Base-by-base conservation (phyloP, 2,329 filamentous ascomycete species). In the Alternaria sp. region DNA sequence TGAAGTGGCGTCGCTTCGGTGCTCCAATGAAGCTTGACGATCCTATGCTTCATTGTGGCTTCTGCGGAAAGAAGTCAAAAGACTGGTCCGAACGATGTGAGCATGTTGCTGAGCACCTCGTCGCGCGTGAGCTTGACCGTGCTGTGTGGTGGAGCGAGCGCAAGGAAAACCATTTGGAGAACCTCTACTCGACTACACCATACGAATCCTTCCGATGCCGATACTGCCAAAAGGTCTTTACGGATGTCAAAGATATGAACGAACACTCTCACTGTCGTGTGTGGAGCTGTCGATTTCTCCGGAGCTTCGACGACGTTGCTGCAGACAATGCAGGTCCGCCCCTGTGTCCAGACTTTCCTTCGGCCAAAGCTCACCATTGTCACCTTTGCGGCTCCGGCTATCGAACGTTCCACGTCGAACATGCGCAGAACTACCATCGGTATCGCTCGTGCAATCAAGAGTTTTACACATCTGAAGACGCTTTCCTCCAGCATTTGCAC, bases 1-100 rank as follows among this genome's bases (percentile, higher is more conserved):
- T 79, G 62, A 77, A 72, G 47, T 79, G 77, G 77, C 69, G 76
- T 40, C 68, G 69, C 28, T 79, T 77, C 47, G 76, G 75, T 51
- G 74, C 76, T 9, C 76, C 75, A 4, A 77, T 78, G 72, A 75
- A 75, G 59, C 66, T 62, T 17, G 74, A 77, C 23, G 77, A 79
- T 49, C 76, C 77, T 12, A 77, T 79, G 76, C 67, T 79, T 10
- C 73, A 76, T 44, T 78, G 77, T 55, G 77, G 77, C 4, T 78
- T 79, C 50, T 79, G 77, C 57, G 75, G 75, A 1, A 76, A 75
- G 46, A 71, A 56, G 30, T 73, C 68, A n/a, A 74, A 69, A 57
- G 69, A 75, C 40, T 78, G 75, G 76, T 68, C 69, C 21, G 74
- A 75, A 30, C 68, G 77, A 26, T 77, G 74, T 52, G 70, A 75